A percentile compares a stretch with the other conserved stretches of the same genome.
Evolutionary conservation across 129 eudicot species (phyloP).

Genomic region (Flaveria bidentis): DNA sequence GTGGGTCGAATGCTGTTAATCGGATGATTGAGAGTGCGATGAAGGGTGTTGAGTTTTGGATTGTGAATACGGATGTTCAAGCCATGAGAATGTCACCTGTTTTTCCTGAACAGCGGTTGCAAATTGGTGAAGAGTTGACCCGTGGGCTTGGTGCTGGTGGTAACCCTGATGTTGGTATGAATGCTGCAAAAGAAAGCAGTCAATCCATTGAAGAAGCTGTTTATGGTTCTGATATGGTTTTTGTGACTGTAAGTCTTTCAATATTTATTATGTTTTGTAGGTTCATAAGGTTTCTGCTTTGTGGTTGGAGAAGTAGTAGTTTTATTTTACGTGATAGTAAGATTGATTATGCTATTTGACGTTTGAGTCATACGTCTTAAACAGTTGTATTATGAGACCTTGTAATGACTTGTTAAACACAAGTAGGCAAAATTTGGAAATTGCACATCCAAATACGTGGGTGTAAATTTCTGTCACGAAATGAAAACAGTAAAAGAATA

Average conservation of each 20-base stretch:
- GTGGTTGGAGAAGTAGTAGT: no score
- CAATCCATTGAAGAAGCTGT: slow-evolving; percentile 78
- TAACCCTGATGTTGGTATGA: slow-evolving; percentile 91
- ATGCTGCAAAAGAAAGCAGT: slow-evolving; percentile 93
- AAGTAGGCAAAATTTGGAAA: neutral
- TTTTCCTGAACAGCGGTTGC: slow-evolving; percentile 65
- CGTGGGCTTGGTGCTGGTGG: slow-evolving; percentile 99
- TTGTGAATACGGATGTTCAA: slow-evolving; percentile 92
- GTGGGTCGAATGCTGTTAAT: slow-evolving; percentile 99
- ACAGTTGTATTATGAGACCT: neutral
- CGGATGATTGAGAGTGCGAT: slow-evolving; percentile 88
- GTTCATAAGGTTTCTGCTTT: neutral
- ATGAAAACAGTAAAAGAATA: no score
- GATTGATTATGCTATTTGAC: neutral
- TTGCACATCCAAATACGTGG: neutral
- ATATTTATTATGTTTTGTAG: neutral
- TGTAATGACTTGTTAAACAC: neutral
- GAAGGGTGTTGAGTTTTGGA: slow-evolving; percentile 98
- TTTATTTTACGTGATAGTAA: neutral
- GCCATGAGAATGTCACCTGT: slow-evolving; percentile 91
- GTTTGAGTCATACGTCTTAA: neutral
- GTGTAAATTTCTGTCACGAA: no score
- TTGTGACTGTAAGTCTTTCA: slow-evolving; percentile 76
- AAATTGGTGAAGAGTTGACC: slow-evolving; percentile 84
- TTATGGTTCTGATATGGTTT: slow-evolving; percentile 93